Conservation (phyloP, 352 stramenopile genomes). For the Aphanomyces euteiches region DNA sequence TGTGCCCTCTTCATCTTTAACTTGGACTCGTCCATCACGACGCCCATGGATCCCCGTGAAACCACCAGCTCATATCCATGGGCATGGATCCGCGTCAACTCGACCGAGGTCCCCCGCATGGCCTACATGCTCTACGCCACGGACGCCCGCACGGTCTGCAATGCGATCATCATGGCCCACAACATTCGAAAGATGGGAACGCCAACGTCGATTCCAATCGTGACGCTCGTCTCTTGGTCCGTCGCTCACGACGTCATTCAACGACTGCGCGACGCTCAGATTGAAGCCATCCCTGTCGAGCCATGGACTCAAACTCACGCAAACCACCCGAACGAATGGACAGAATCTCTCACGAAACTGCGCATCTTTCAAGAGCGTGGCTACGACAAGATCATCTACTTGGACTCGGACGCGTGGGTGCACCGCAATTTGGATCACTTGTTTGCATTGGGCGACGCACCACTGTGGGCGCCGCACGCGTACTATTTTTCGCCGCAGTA, state of each 20-base stretch:
- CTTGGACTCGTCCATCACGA: no score
- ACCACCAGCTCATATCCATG: no score
- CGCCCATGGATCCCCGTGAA: no score
- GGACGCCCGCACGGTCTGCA: constrained; percentile 34
- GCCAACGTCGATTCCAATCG: constrained; percentile 37
- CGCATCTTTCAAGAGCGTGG: constrained; percentile 37
- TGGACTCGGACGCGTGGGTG: constrained; percentile 33
- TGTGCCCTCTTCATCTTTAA: no score
- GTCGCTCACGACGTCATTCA: constrained; percentile 14
- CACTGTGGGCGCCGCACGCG: constrained; percentile 11
- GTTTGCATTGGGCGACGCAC: constrained; percentile 21
- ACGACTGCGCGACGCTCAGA: constrained; percentile 28
- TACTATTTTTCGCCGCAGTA: constrained; percentile 2
- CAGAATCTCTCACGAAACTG: constrained; percentile 36
- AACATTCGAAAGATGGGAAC: constrained; percentile 27
- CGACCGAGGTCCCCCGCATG: neutral
- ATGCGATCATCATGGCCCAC: constrained; percentile 31
- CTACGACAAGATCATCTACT: constrained; percentile 35
- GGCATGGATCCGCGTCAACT: neutral
- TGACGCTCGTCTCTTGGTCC: constrained; percentile 31
- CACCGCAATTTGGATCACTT: constrained; percentile 36
- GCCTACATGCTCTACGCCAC: constrained; percentile 42
- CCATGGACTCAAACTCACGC: constrained; percentile 19
- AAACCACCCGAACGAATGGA: constrained; percentile 26
- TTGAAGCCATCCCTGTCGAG: constrained; percentile 9